Evolutionary conservation across 2,329 filamentous ascomycete species (phyloP).

Genomic region (Penicillium sp.): DNA sequence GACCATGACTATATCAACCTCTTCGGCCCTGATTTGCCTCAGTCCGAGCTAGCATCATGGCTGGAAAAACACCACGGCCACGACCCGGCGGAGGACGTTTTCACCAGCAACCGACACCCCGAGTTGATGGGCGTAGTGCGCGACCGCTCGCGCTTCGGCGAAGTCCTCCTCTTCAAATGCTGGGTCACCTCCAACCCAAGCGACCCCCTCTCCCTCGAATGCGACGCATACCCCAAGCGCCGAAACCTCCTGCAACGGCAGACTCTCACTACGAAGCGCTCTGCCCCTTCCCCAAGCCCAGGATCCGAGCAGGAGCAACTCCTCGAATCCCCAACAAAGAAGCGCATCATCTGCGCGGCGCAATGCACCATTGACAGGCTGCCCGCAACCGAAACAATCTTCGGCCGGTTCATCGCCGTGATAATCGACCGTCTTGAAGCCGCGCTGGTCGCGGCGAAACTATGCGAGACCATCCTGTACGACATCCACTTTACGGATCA

Average conservation of each 20-base stretch:
- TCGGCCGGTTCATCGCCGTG: conserved; percentile 70
- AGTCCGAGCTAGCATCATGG: conserved; percentile 28
- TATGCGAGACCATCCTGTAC: conserved; percentile 62
- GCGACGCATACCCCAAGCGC: conserved; percentile 31
- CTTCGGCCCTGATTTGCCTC: conserved; percentile 31
- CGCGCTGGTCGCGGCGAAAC: conserved; percentile 64
- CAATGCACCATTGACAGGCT: conserved; percentile 46
- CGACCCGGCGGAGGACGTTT: conserved; percentile 29
- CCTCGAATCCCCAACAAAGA: conserved; percentile 21
- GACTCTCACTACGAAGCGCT: conserved; percentile 11
- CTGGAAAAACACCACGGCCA: conserved; percentile 25
- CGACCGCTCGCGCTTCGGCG: conserved; percentile 29
- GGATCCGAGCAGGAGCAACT: background rate
- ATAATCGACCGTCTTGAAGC: conserved; percentile 73
- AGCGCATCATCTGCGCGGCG: conserved; percentile 27
- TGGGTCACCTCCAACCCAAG: conserved; percentile 27
- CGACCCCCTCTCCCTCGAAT: conserved; percentile 31
- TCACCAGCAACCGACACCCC: conserved; percentile 15
- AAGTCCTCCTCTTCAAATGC: conserved; percentile 31
- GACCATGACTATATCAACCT: conserved; percentile 33
- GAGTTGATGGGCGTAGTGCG: conserved; percentile 32
- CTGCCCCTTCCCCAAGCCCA: background rate
- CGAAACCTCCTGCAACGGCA: conserved; percentile 33
- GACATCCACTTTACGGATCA: conserved; percentile 60
- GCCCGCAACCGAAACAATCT: conserved; percentile 51